Percentiles rank a stretch among this genome's conserved stretches.
phyloP scores from a whole-genome alignment of 1,284 basidiomycete species.

The Cystobasidium sp. region DNA sequence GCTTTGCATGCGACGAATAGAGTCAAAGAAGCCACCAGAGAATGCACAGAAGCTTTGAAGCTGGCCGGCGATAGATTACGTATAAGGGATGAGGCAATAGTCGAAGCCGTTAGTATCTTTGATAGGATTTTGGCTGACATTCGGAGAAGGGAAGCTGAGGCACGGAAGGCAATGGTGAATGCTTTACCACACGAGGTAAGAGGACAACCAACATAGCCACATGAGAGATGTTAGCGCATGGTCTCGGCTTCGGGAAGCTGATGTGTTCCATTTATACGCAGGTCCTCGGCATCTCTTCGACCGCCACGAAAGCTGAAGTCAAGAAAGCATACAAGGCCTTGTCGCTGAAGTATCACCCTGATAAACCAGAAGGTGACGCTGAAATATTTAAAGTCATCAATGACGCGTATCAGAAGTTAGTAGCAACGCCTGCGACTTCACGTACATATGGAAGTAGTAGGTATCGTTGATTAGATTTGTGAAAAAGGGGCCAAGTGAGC shows the following conservation, averaged over 20 bases:
- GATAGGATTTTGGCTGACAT: no score
- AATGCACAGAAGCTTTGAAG: no score
- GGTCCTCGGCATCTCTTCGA: constrained; percentile 54
- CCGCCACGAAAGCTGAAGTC: constrained; percentile 68
- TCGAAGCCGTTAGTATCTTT: no score
- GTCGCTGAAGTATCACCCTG: constrained; percentile 76
- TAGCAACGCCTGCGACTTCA: background rate
- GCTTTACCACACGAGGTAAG: no score
- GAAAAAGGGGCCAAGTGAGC: no score
- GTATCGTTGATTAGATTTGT: background rate
- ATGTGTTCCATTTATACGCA: constrained; percentile 4
- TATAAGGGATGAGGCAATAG: no score
- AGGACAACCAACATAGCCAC: no score
- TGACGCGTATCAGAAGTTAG: constrained; percentile 21
- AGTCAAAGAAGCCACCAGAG: no score
- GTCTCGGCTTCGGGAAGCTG: background rate
- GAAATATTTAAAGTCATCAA: constrained; percentile 69
- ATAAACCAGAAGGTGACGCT: constrained; percentile 62
- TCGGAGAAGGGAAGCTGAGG: no score
- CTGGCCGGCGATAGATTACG: no score
- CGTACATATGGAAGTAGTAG: background rate
- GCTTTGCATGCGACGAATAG: no score
- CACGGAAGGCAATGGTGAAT: no score
- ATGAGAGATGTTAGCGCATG: background rate
- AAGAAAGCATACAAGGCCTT: constrained; percentile 70